phyloP scores from a whole-genome alignment of 306 rosid species.

The Rubus idaeus region DNA sequence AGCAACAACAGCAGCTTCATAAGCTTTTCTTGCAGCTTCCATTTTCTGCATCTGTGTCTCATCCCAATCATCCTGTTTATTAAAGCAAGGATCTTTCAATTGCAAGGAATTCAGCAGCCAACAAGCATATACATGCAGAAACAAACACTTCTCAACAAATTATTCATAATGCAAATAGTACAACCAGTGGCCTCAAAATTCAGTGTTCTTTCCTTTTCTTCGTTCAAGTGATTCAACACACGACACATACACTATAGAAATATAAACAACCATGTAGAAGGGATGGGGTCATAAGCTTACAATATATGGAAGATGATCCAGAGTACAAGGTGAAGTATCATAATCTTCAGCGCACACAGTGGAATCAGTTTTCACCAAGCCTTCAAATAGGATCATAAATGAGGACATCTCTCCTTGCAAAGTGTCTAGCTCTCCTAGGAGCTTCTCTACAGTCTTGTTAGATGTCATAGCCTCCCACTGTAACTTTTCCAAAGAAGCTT shows the following conservation, averaged over 20 bases:
- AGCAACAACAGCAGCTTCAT: constrained; percentile 60
- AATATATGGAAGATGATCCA: constrained; percentile 35
- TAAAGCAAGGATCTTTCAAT: constrained; percentile 16
- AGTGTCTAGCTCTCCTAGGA: constrained; percentile 43
- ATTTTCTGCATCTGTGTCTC: constrained; percentile 60
- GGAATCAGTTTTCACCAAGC: constrained; percentile 53
- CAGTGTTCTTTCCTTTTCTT: not conserved
- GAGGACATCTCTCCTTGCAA: constrained; percentile 46
- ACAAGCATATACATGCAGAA: not conserved
- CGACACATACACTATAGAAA: no score
- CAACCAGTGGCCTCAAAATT: not conserved
- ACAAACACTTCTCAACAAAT: not conserved
- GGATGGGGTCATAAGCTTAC: constrained; percentile 30
- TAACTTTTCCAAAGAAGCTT: constrained; percentile 85
- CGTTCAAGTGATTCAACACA: not conserved
- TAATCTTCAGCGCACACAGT: constrained; percentile 28
- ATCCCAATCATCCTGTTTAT: constrained; percentile 78
- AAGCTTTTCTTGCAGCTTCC: constrained; percentile 82
- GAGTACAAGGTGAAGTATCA: constrained; percentile 25
- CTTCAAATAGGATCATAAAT: constrained; percentile 55
- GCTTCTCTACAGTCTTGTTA: constrained; percentile 49
- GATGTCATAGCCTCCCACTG: constrained; percentile 87
- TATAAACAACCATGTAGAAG: not conserved
- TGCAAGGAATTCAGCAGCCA: constrained; percentile 10
- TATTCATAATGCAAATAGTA: not conserved